Percentiles rank a stretch among this genome's conserved stretches.
Evolutionary conservation across 2,329 filamentous ascomycete genomes (phyloP).

Genomic region (Aspergillus ruber): DNA sequence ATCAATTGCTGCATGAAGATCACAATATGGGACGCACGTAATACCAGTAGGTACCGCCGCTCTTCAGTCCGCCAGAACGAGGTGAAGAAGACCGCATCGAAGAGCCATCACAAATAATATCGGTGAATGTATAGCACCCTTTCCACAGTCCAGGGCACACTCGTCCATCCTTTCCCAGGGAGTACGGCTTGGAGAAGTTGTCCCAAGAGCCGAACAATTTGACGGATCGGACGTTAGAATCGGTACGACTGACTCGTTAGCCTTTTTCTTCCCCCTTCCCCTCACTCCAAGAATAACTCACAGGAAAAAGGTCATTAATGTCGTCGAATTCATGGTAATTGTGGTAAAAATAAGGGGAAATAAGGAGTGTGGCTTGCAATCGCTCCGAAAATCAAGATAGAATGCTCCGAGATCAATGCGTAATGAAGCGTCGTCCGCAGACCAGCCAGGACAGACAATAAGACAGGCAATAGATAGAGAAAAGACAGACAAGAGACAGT

Average conservation of each 20-base stretch:
- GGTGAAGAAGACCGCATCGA: conserved; percentile 46
- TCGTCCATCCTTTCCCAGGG: conserved; percentile 72
- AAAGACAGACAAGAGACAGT: no score
- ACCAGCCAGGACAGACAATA: background rate
- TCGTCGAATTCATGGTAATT: conserved; percentile 25
- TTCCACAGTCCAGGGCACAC: conserved; percentile 73
- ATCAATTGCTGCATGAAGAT: background rate
- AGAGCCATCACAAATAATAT: conserved; percentile 76
- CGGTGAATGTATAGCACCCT: conserved; percentile 78
- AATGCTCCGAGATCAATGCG: background rate
- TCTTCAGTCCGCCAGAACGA: conserved; percentile 74
- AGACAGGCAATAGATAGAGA: background rate
- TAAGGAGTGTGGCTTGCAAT: background rate
- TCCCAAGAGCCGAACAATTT: conserved; percentile 90
- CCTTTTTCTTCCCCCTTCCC: background rate
- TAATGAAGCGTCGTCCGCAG: background rate
- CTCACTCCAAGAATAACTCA: conserved; percentile 14
- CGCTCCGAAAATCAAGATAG: background rate
- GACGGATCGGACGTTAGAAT: conserved; percentile 51
- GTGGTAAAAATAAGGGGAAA: background rate
- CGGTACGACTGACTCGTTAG: conserved; percentile 22
- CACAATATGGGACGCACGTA: conserved; percentile 59
- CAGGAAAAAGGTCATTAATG: conserved; percentile 32
- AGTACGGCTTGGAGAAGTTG: conserved; percentile 74
- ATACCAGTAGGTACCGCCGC: conserved; percentile 93